Conservation (phyloP, 1,139 yeast genomes). For the Yamadazyma epiphylla region DNA sequence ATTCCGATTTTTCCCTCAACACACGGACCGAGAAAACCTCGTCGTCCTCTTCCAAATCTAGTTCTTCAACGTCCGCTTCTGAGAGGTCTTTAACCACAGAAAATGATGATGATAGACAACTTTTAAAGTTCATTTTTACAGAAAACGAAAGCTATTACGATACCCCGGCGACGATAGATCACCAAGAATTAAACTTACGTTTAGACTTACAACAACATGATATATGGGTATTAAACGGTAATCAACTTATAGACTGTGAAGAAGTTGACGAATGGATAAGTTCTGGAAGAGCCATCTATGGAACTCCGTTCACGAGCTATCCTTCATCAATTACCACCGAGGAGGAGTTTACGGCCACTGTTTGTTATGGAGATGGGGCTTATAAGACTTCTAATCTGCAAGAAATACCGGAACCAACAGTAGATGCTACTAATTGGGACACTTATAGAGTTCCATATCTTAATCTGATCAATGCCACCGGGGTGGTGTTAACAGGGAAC, state of each 20-base stretch:
- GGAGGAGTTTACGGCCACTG: slow-evolving; percentile 18
- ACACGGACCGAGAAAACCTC: slow-evolving; percentile 7
- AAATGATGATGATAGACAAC: slow-evolving; percentile 11
- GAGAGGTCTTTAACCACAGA: slow-evolving; percentile 13
- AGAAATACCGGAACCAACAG: slow-evolving; percentile 8
- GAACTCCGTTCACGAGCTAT: slow-evolving; percentile 5
- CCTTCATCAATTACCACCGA: slow-evolving; percentile 18
- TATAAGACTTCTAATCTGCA: slow-evolving; percentile 12
- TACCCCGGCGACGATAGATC: slow-evolving; percentile 9
- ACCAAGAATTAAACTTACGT: slow-evolving; percentile 18
- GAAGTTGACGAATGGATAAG: slow-evolving; percentile 18
- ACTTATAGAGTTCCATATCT: slow-evolving; percentile 23
- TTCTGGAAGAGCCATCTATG: slow-evolving; percentile 11
- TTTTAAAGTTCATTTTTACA: slow-evolving; percentile 21
- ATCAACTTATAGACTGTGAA: slow-evolving; percentile 21
- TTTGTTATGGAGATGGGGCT: slow-evolving; percentile 27
- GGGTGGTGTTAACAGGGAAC: slow-evolving; percentile 22
- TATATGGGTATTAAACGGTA: slow-evolving; percentile 32
- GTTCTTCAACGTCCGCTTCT: slow-evolving; percentile 3
- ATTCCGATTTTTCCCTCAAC: slow-evolving; percentile 11
- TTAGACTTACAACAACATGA: slow-evolving; percentile 35
- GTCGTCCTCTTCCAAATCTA: slow-evolving; percentile 3
- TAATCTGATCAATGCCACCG: slow-evolving; percentile 23
- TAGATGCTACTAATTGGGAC: slow-evolving; percentile 15
- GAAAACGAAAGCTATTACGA: slow-evolving; percentile 14